phyloP scores from a whole-genome alignment of 495 filamentous ascomycete genomes.

The Podospora conica region DNA sequence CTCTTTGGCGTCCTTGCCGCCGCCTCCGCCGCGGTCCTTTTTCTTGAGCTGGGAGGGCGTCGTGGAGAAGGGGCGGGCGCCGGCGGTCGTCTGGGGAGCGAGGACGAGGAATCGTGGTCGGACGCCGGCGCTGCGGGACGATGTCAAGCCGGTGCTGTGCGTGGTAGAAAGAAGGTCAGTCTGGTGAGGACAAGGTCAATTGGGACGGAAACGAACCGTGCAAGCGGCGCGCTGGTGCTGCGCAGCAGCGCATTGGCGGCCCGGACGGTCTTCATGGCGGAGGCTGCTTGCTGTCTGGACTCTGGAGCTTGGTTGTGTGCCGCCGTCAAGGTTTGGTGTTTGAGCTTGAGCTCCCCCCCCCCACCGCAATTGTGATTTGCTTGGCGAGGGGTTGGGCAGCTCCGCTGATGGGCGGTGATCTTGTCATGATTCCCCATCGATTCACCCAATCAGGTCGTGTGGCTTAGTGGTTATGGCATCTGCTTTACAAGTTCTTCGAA shows the following conservation, averaged over 20 bases:
- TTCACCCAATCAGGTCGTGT: constrained; percentile 22
- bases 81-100: neutral
- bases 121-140: neutral
- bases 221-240: constrained; percentile 5
- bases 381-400: neutral
- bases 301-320: neutral
- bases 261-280: constrained; percentile 20
- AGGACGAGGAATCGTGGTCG: neutral
- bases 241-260: constrained; percentile 20
- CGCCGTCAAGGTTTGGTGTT: neutral
- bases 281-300: neutral
- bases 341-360: neutral
- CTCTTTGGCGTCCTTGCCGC: neutral
- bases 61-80: constrained; percentile 10
- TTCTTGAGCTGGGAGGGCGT: neutral
- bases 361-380: neutral
- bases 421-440: neutral
- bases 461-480: constrained; percentile 39
- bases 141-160: neutral
- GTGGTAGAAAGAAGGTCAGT: neutral
- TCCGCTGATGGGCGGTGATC: neutral
- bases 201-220: constrained; percentile 5
- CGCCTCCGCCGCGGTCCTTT: constrained; percentile 5
- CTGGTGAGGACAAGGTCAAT: neutral
- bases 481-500: constrained; percentile 30